phyloP scores from a whole-genome alignment of 75 land plant genomes.

The Larix kaempferi region DNA sequence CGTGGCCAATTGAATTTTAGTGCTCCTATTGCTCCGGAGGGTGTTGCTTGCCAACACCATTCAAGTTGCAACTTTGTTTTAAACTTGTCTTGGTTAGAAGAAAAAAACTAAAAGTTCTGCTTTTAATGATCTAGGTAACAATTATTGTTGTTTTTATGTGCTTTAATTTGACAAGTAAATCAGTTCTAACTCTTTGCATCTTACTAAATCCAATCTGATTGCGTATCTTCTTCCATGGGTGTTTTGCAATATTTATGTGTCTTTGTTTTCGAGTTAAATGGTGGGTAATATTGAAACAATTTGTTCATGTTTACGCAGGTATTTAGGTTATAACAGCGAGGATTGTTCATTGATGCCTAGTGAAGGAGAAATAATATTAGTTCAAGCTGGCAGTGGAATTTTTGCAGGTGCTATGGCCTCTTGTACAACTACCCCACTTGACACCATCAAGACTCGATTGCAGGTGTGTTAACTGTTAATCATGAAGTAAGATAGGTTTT shows the following conservation, averaged over 20 bases:
- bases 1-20: too few relatives aligned
- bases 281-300: background rate
- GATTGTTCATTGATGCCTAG: constrained; percentile 41
- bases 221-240: background rate
- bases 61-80: too few relatives aligned
- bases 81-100: too few relatives aligned
- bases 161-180: background rate
- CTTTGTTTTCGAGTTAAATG: background rate
- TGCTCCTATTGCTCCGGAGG: too few relatives aligned
- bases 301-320: constrained; percentile 28
- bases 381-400: constrained; percentile 88
- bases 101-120: background rate
- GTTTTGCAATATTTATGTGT: background rate
- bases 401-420: constrained; percentile 85
- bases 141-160: background rate
- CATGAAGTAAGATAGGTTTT: too few relatives aligned
- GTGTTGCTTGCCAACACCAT: too few relatives aligned
- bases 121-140: background rate
- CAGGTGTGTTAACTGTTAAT: constrained; percentile 48
- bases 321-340: constrained; percentile 45
- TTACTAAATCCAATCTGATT: background rate
- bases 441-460: constrained; percentile 95
- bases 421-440: constrained; percentile 84
- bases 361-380: constrained; percentile 42
- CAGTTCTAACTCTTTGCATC: background rate